Base-by-base conservation (phyloP, 306 rosid genomes). In the Casuarina glauca region DNA sequence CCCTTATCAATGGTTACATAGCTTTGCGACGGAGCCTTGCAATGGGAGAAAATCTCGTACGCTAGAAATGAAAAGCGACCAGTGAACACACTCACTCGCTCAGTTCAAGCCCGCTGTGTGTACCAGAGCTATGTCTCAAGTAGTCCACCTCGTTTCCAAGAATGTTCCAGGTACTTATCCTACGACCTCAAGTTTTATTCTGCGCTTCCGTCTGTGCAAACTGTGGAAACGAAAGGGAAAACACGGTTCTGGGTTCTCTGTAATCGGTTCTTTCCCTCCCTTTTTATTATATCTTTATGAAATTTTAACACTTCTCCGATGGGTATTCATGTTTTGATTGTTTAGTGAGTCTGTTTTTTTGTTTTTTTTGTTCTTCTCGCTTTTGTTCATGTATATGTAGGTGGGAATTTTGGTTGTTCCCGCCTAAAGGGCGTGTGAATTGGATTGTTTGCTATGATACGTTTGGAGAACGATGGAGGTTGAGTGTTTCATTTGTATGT, bases 51-150 rank as follows among this genome's bases (percentile, higher is more conserved):
- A 26, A 72, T 61, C 58, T 15, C 6, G 3, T 3, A 26, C 43
- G 5, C 52, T 13, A 46, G 52, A 73, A 81, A 76, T 84, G 89
- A 83, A 80, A 67, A 63, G 76, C 82, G 75, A 86, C 78, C 79
- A n/a, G 54, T 79, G 82, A 77, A 68, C 51, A 70, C 70, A 20
- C 72, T 55, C 17, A 26, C 60, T 10, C 68, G 13, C 19, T 76
- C 73, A 26, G 51, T 5, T 54, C 17, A 9, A 46, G 2, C 8
- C 0, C 46, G 42, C 17, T 38, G 20, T 4, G 20, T 4, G 19
- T 5, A 9, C 46, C 38, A 39, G 19, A 75, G 58, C 89, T 73
- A 91, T 93, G 97, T 83, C 89, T 57, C 94, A 89, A 72, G 72
- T 83, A 51, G 77, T 76, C 48, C 82, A 81, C 77, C 87, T 87